Base-by-base conservation (phyloP, 805 yeast species). In the Tetrapisispora fleetii region DNA sequence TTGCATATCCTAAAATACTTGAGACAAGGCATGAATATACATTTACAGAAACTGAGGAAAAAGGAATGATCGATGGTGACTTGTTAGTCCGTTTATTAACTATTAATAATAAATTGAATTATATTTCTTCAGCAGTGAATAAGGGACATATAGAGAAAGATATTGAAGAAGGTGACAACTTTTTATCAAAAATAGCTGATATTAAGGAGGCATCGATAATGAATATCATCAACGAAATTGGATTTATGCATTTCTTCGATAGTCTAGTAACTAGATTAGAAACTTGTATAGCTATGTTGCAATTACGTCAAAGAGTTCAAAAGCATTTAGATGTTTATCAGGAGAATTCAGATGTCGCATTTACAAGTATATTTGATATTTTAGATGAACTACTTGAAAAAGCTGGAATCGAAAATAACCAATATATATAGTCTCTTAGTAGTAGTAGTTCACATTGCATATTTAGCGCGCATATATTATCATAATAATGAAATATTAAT, bases 241-340 rank as follows among this genome's bases (percentile, higher is more conserved):
- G 82, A 39, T 59, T 81, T 37, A 63, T 80, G 38, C 69, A 74
- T 4, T 70, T 82, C 40, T 67, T 85, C 51, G 87, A 82, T 50
- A 84, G 80, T 54, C 66, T 82, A 27, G 76, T 83, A 14, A 78
- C 89, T 0, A 73, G 95, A 61, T 69, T 85, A 37, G 95, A 86
- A 59, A 74, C 78, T 47, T 71, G 78, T 50, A 77, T 78, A 16
- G 69, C 75, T 1, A 52, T 72, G 41, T 55, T 79, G 45, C 63
- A 67, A 21, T 49, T 77, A 35, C 71, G 80, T 49, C 76, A 73
- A 53, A 57, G 58, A 22, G 54, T 56, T 39, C 49, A 47, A 17
- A 49, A 50, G 21, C 59, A 60, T 9, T 46, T 64, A 32, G 52
- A 52, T 3, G 40, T 55, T 17, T 49, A 47, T 21, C 49, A 32